Conservation (phyloP, 1,139 yeast species). For the Yamadazyma trypodendri region DNA sequence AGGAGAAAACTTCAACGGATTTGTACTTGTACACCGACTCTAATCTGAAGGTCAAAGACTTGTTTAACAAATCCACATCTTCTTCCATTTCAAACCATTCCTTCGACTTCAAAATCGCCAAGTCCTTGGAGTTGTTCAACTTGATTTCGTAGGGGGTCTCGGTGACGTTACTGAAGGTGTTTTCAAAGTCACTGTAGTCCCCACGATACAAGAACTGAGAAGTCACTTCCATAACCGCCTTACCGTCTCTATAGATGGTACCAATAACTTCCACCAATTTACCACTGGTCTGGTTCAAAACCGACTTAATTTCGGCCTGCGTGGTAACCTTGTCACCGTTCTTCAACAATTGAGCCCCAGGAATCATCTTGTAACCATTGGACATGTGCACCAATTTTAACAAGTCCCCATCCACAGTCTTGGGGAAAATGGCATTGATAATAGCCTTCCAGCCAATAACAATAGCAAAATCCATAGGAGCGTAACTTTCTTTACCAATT, state of each 20-base stretch:
- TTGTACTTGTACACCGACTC: conserved; percentile 82
- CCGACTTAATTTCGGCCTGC: conserved; percentile 82
- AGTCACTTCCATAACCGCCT: conserved; percentile 89
- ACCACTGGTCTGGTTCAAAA: conserved; percentile 88
- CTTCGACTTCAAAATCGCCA: conserved; percentile 90
- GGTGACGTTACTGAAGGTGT: conserved; percentile 84
- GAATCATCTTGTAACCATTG: conserved; percentile 90
- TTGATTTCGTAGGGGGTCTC: conserved; percentile 86
- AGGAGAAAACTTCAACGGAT: conserved; percentile 70
- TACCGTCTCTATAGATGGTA: conserved; percentile 70
- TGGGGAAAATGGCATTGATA: conserved; percentile 95
- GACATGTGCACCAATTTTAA: conserved; percentile 92
- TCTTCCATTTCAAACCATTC: conserved; percentile 93
- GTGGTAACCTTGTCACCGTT: conserved; percentile 86
- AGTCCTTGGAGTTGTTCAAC: conserved; percentile 76
- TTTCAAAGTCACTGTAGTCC: conserved; percentile 77
- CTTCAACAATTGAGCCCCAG: conserved; percentile 87
- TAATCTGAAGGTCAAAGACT: conserved; percentile 86
- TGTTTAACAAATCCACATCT: conserved; percentile 69
- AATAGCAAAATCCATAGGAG: conserved; percentile 99
- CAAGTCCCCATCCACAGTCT: conserved; percentile 93
- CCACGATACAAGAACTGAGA: conserved; percentile 98
- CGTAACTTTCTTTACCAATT: conserved; percentile 79
- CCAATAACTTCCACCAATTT: conserved; percentile 96
- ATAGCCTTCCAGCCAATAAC: conserved; percentile 98